Conservation (phyloP, 805 yeast genomes). For the Yamadazyma phyllophila region DNA sequence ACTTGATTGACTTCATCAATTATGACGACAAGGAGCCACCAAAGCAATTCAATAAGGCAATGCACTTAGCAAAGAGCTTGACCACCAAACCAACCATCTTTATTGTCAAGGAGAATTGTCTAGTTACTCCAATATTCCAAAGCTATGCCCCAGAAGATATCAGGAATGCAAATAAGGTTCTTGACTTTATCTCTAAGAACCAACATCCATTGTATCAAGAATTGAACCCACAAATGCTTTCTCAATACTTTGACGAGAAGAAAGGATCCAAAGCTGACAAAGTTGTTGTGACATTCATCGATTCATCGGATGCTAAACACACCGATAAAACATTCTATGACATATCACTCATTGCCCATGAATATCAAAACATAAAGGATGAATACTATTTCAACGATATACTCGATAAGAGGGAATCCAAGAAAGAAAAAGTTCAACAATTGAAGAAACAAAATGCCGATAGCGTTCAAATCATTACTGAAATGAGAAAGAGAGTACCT, state of each 20-base stretch:
- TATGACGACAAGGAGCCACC: conserved; percentile 33
- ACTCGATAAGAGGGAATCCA: conserved; percentile 26
- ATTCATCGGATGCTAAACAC: conserved; percentile 32
- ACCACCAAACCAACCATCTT: conserved; percentile 63
- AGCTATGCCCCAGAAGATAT: conserved; percentile 64
- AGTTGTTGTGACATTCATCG: conserved; percentile 49
- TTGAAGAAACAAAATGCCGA: conserved; percentile 42
- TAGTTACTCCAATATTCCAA: conserved; percentile 52
- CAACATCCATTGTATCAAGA: conserved; percentile 54
- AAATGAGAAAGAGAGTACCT: conserved; percentile 49
- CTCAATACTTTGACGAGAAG: conserved; percentile 33
- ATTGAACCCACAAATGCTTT: conserved; percentile 39
- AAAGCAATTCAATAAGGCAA: conserved; percentile 41
- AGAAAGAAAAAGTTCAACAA: conserved; percentile 41
- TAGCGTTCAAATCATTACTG: conserved; percentile 43
- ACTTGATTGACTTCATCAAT: conserved; percentile 44
- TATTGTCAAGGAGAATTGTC: conserved; percentile 56
- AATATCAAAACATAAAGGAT: conserved; percentile 45
- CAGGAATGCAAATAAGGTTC: conserved; percentile 47
- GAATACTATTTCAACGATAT: conserved; percentile 38
- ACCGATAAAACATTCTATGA: conserved; percentile 35
- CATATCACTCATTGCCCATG: conserved; percentile 47
- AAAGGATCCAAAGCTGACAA: conserved; percentile 32
- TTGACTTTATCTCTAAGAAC: conserved; percentile 49
- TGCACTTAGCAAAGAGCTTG: conserved; percentile 50